Base-by-base conservation (phyloP, 164 flowering plant species). In the Vitis rupestris region DNA sequence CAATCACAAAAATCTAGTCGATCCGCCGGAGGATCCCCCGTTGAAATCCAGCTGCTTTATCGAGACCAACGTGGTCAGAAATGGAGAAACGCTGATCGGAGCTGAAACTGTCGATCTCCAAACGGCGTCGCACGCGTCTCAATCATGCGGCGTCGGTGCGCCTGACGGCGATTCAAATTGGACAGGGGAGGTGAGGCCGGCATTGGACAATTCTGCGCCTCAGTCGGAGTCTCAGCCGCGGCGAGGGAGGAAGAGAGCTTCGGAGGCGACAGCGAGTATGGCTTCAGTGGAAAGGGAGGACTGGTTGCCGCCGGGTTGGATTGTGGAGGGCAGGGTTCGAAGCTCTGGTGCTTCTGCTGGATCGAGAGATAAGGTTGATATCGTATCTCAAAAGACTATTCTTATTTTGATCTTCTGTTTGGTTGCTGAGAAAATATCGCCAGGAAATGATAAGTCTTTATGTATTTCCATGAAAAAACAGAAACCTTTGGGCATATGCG, bases 261-360 rank as follows among this genome's bases (percentile, higher is more conserved):
- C 55, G 13, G 13, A 49, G 61, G 19, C 23, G 70, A 4, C 61
- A 27, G 10, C 50, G 53, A n/a, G 13, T 13, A 50, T 67, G 19
- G 63, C 23, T 2, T 52, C 31, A 53, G 11, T 60, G 14, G 76
- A 74, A 27, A 49, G 29, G 58, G 75, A 78, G 55, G 73, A 64
- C 50, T 83, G 89, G 86, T 17, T 85, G 75, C 87, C 86, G 47
- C 29, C 65, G 4, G 81, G 78, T 30, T 85, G 88, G 88, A 2
- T n/a, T 4, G 67, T 79, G 15, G 81, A 76, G 61, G 75, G 74
- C 54, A 70, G 72, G 37, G 82, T 80, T 52, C 71, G 88, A 19
- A 23, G 65, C 16, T 75, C 79, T 15, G 88, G 86, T 16, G 82
- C 78, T 0, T 76, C 86, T 0, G 85, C 86, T 59, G 88, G 86